A percentile compares a stretch with the other conserved stretches of the same genome.
These are phyloP conservation scores for Aaosphaeria arxii DNA, from an alignment of 2,329 filamentous ascomycete species.

Conservation along the genomic window DNA sequence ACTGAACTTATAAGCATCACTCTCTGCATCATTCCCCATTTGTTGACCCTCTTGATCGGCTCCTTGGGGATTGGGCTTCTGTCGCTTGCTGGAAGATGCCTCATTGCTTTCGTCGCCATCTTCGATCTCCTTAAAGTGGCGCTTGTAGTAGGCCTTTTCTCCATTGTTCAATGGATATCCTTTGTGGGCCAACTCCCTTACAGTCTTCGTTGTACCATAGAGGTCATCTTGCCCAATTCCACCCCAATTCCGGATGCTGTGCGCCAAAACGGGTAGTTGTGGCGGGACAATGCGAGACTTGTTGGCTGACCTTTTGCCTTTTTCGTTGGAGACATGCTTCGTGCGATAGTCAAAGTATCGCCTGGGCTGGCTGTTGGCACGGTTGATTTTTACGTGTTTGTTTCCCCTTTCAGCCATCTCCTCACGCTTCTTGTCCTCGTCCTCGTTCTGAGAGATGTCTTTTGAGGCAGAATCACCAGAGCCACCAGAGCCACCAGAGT, in stretches of 20 bases:
- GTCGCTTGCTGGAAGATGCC: too few relatives aligned
- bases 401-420: too few relatives aligned
- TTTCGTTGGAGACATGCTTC: neutral
- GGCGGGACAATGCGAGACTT: constrained; percentile 1
- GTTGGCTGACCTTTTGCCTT: neutral
- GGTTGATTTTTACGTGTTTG: neutral
- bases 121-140: neutral
- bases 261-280: constrained; percentile 1
- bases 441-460: neutral
- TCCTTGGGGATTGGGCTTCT: too few relatives aligned
- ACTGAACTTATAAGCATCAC: too few relatives aligned
- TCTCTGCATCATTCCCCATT: too few relatives aligned
- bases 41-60: too few relatives aligned
- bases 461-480: too few relatives aligned
- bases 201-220: neutral
- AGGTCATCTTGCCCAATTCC: neutral
- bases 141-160: neutral
- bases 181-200: neutral
- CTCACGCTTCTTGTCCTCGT: too few relatives aligned
- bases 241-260: constrained; percentile 2
- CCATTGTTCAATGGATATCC: neutral
- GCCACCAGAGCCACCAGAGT: too few relatives aligned
- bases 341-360: neutral
- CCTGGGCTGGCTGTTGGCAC: neutral
- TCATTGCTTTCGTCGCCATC: too few relatives aligned